phyloP scores from a whole-genome alignment of 1,139 yeast genomes.

The Geotrichum restrictum region DNA sequence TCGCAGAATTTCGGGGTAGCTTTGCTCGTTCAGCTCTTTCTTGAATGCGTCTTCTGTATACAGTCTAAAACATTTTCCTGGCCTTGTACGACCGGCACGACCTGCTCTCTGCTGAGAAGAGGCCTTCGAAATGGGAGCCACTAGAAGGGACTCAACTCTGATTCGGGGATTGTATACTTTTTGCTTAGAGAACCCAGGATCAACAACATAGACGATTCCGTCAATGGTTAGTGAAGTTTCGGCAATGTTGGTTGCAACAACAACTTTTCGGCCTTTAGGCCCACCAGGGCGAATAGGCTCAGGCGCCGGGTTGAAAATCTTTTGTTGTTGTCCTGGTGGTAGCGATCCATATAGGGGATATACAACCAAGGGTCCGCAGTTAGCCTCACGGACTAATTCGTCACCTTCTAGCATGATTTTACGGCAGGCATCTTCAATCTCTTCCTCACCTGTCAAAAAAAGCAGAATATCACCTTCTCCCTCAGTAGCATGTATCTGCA shows the following conservation, averaged over 20 bases:
- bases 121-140: constrained; percentile 95
- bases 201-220: constrained; percentile 95
- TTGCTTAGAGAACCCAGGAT: constrained; percentile 95
- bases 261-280: constrained; percentile 87
- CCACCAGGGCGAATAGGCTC: constrained; percentile 59
- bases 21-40: constrained; percentile 88
- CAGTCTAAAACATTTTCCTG: constrained; percentile 94
- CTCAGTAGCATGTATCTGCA: constrained; percentile 95
- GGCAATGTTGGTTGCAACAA: constrained; percentile 93
- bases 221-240: constrained; percentile 97
- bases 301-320: constrained; percentile 89
- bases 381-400: constrained; percentile 79
- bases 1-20: constrained; percentile 91
- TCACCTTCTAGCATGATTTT: constrained; percentile 85
- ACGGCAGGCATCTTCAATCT: constrained; percentile 94
- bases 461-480: constrained; percentile 87
- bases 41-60: constrained; percentile 96
- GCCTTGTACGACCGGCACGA: constrained; percentile 99
- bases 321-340: constrained; percentile 93
- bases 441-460: constrained; percentile 96
- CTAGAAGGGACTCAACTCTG: constrained; percentile 88
- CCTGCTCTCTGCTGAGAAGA: constrained; percentile 98
- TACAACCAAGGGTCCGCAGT: constrained; percentile 81
- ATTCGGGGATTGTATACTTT: constrained; percentile 95
- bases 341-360: constrained; percentile 94